phyloP scores from a whole-genome alignment of 768 basidiomycete genomes.

The Trichaptum fuscoviolaceum region DNA sequence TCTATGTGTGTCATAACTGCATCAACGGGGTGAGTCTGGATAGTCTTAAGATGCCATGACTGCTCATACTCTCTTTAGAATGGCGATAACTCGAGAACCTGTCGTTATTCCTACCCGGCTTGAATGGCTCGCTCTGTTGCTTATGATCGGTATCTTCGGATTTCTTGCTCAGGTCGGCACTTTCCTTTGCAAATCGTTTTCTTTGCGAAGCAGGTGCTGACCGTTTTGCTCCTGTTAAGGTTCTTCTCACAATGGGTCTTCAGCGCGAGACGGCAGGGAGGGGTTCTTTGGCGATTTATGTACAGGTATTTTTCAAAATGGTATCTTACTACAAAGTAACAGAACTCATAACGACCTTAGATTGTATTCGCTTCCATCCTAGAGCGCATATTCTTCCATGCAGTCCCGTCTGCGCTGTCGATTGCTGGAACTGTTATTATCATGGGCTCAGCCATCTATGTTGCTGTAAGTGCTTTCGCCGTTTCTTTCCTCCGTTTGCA shows the following conservation, averaged over 20 bases:
- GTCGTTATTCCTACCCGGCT: constrained; percentile 20
- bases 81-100: constrained; percentile 16
- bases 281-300: constrained; percentile 57
- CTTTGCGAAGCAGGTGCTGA: neutral
- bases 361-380: constrained; percentile 65
- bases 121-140: constrained; percentile 16
- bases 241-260: constrained; percentile 55
- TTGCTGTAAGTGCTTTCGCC: constrained; percentile 43
- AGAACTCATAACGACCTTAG: constrained; percentile 23
- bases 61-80: constrained; percentile 8
- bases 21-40: constrained; percentile 21
- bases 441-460: constrained; percentile 54
- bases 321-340: neutral
- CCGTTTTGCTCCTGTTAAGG: constrained; percentile 22
- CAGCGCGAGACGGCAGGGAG: constrained; percentile 62
- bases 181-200: neutral
- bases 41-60: neutral
- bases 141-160: constrained; percentile 32
- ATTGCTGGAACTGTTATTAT: constrained; percentile 63
- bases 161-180: constrained; percentile 28
- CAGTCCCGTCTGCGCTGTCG: constrained; percentile 52
- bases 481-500: neutral
- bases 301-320: constrained; percentile 34
- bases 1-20: constrained; percentile 43
- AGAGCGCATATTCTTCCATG: constrained; percentile 61